Conservation (phyloP, 2,329 filamentous ascomycete genomes). For the Hypomyces perniciosus region DNA sequence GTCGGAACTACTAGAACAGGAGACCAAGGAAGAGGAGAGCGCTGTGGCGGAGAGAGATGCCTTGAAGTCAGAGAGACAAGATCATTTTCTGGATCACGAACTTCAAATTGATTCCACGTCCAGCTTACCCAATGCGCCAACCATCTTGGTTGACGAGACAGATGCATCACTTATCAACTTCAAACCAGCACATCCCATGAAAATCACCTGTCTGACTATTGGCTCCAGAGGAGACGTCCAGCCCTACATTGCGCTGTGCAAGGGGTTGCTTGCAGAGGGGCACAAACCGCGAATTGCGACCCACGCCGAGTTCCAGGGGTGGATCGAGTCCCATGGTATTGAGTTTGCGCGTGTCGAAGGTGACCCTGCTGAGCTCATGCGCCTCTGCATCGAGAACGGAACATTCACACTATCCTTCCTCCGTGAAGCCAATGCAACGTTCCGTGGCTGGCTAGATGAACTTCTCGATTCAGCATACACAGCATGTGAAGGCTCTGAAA, state of each 20-base stretch:
- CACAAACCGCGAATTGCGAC: slow-evolving; percentile 86
- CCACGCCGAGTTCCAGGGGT: slow-evolving; percentile 80
- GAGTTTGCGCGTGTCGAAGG: slow-evolving; percentile 85
- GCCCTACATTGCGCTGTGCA: slow-evolving; percentile 94
- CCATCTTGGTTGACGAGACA: slow-evolving; percentile 84
- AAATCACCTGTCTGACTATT: slow-evolving; percentile 89
- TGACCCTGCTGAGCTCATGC: slow-evolving; percentile 91
- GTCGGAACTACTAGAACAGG: slow-evolving; percentile 58
- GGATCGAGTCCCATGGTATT: slow-evolving; percentile 90
- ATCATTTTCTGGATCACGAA: slow-evolving; percentile 46
- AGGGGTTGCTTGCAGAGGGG: slow-evolving; percentile 79
- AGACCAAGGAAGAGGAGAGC: slow-evolving; percentile 65
- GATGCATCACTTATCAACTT: slow-evolving; percentile 85
- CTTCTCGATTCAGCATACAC: slow-evolving; percentile 74
- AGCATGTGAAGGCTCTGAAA: slow-evolving; percentile 79
- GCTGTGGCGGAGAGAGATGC: slow-evolving; percentile 76
- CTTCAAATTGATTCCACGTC: slow-evolving; percentile 42
- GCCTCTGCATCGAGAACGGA: slow-evolving; percentile 91
- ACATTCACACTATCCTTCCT: slow-evolving; percentile 94
- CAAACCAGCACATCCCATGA: slow-evolving; percentile 73
- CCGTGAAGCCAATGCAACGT: slow-evolving; percentile 77
- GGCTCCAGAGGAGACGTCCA: slow-evolving; percentile 95
- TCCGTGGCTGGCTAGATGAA: slow-evolving; percentile 92
- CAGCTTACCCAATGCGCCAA: slow-evolving; percentile 54
- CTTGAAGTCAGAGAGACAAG: slow-evolving; percentile 64